phyloP scores from a whole-genome alignment of 2,329 filamentous ascomycete genomes.

The Huntiella abstrusa region DNA sequence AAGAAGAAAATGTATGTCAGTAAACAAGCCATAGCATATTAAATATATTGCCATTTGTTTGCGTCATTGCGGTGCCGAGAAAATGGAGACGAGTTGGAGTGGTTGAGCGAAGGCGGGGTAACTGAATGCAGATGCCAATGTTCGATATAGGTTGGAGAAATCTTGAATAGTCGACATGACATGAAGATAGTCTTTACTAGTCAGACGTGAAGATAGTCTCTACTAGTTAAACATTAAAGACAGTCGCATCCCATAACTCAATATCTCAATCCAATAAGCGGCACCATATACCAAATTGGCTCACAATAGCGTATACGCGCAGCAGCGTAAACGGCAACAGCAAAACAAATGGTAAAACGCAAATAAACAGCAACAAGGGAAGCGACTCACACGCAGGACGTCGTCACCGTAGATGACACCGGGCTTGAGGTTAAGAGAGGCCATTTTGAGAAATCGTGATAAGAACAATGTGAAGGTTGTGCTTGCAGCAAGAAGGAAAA shows the following conservation, averaged over 20 bases:
- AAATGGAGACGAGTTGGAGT: too few relatives aligned
- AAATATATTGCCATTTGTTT: too few relatives aligned
- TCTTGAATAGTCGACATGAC: neutral
- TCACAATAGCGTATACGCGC: neutral
- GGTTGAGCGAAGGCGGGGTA: neutral
- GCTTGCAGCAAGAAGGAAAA: constrained; percentile 3
- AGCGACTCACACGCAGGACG: constrained; percentile 21
- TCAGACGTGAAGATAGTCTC: too few relatives aligned
- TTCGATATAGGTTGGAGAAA: neutral
- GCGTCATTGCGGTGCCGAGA: too few relatives aligned
- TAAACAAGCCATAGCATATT: too few relatives aligned
- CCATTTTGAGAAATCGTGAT: constrained; percentile 14
- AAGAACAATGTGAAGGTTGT: constrained; percentile 9
- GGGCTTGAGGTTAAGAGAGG: constrained; percentile 30
- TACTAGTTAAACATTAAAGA: neutral
- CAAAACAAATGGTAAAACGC: neutral
- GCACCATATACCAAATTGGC: too few relatives aligned
- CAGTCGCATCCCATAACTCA: too few relatives aligned
- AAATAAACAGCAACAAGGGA: neutral
- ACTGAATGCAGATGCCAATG: neutral
- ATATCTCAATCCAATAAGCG: too few relatives aligned
- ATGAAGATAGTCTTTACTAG: neutral
- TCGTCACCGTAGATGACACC: constrained; percentile 37
- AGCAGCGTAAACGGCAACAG: neutral
- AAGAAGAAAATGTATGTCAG: neutral